Conservation (phyloP, 2,329 filamentous ascomycete species). For the Scorias spongiosa region DNA sequence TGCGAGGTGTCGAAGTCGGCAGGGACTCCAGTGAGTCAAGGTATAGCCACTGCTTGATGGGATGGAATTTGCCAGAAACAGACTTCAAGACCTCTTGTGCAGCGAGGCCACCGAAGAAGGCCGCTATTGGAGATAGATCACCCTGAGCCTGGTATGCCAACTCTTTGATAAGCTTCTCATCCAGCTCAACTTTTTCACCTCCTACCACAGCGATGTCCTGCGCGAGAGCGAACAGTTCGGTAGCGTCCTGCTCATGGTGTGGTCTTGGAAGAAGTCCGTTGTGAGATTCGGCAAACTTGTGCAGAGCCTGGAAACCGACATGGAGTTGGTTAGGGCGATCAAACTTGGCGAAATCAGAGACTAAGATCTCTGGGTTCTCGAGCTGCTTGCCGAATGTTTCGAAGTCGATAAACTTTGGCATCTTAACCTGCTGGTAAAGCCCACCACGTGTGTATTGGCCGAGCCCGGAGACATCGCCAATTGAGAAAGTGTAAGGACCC, state of each 20-base stretch:
- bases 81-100: conserved; percentile 95
- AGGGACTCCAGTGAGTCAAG: conserved; percentile 96
- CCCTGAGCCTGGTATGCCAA: conserved; percentile 87
- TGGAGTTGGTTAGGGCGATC: conserved; percentile 88
- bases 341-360: conserved; percentile 96
- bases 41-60: conserved; percentile 92
- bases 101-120: conserved; percentile 83
- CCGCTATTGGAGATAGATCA: conserved; percentile 81
- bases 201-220: conserved; percentile 52
- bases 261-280: conserved; percentile 60
- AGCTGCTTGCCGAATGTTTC: conserved; percentile 64
- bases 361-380: conserved; percentile 74
- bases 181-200: conserved; percentile 64
- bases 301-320: conserved; percentile 79
- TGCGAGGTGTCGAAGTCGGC: conserved; percentile 57
- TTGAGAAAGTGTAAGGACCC: conserved; percentile 90
- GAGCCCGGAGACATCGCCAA: conserved; percentile 77
- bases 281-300: conserved; percentile 65
- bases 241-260: conserved; percentile 71
- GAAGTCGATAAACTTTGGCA: conserved; percentile 88
- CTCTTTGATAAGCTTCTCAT: conserved; percentile 85
- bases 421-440: conserved; percentile 91
- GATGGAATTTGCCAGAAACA: conserved; percentile 93
- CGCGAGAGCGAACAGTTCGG: conserved; percentile 59
- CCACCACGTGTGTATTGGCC: conserved; percentile 81